A percentile compares a stretch with the other conserved stretches of the same genome.
Evolutionary conservation across 2,329 filamentous ascomycete species (phyloP).

Genomic region (Trichoderma sp.): DNA sequence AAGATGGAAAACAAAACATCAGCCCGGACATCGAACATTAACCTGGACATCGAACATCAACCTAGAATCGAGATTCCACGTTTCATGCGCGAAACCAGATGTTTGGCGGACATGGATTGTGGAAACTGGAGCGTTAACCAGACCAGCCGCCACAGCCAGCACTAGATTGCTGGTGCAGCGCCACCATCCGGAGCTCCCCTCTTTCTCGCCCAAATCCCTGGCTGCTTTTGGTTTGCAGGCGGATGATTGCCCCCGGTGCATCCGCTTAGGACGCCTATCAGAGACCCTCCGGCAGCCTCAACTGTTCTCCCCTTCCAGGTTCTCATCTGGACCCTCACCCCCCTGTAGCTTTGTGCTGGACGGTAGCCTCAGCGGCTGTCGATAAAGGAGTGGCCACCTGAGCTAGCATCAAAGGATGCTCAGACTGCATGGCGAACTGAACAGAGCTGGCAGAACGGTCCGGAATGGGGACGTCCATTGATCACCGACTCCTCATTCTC

Average conservation of each 20-base stretch:
- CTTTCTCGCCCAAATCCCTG: neutral
- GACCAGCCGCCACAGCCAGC: neutral
- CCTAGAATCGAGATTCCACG: slow-evolving; percentile 7
- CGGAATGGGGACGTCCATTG: neutral
- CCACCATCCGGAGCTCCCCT: neutral
- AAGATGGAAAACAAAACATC: neutral
- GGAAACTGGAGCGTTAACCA: neutral
- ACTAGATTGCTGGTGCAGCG: neutral
- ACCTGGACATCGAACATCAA: neutral
- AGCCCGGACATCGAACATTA: neutral
- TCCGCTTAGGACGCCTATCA: slow-evolving; percentile 9
- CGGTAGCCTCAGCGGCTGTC: slow-evolving; percentile 10
- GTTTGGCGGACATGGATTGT: slow-evolving; percentile 1
- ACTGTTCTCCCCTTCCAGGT: neutral
- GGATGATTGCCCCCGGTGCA: slow-evolving; percentile 14
- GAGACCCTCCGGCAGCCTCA: slow-evolving; percentile 4
- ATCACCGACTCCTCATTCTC: neutral
- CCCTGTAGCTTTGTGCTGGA: neutral
- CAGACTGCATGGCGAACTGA: neutral
- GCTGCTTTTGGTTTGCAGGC: slow-evolving; percentile 4
- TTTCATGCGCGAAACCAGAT: slow-evolving; percentile 12
- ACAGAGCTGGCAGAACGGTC: neutral
- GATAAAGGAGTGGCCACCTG: slow-evolving; percentile 1
- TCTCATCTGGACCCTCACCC: neutral
- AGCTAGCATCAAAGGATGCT: neutral